Evolutionary conservation across 371 early-diverging fungal genomes (phyloP).

Genomic region (Blakeslea trispora): DNA sequence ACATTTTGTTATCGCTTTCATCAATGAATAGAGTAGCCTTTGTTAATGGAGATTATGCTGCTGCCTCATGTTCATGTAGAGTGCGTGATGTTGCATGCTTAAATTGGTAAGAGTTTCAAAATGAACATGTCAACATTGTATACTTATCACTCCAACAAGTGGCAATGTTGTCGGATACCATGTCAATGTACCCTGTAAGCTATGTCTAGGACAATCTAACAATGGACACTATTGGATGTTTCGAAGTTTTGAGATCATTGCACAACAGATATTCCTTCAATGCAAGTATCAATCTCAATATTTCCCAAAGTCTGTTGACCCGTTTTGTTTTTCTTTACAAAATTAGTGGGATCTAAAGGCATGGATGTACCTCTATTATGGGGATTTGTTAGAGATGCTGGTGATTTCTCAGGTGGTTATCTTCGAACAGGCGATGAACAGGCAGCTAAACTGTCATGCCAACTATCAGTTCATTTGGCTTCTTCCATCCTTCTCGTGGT

Average conservation of each 20-base stretch:
- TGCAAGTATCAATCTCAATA: slow-evolving; percentile 19
- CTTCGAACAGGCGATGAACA: slow-evolving; percentile 25
- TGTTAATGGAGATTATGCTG: slow-evolving; percentile 45
- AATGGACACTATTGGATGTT: slow-evolving; percentile 55
- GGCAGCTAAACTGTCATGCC: slow-evolving; percentile 40
- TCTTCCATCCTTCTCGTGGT: slow-evolving; percentile 25
- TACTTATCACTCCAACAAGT: slow-evolving; percentile 24
- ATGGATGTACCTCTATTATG: slow-evolving; percentile 39
- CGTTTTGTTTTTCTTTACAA: neutral
- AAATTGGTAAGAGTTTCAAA: slow-evolving; percentile 36
- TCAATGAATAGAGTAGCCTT: slow-evolving; percentile 35
- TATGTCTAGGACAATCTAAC: slow-evolving; percentile 35
- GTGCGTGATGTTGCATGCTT: slow-evolving; percentile 44
- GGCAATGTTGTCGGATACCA: slow-evolving; percentile 49
- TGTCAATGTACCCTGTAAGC: slow-evolving; percentile 47
- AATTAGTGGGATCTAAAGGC: slow-evolving; percentile 18
- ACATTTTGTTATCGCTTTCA: too few species aligned
- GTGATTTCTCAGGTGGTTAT: slow-evolving; percentile 30
- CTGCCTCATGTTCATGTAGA: slow-evolving; percentile 41
- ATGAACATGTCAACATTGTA: neutral
- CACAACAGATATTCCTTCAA: slow-evolving; percentile 31
- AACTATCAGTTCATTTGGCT: slow-evolving; percentile 35
- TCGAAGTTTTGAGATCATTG: slow-evolving; percentile 28
- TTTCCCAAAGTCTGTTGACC: too few species aligned
- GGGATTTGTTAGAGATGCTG: slow-evolving; percentile 42